Evolutionary conservation across 1,284 basidiomycete genomes (phyloP).

Genomic region (Moniliella sp.): DNA sequence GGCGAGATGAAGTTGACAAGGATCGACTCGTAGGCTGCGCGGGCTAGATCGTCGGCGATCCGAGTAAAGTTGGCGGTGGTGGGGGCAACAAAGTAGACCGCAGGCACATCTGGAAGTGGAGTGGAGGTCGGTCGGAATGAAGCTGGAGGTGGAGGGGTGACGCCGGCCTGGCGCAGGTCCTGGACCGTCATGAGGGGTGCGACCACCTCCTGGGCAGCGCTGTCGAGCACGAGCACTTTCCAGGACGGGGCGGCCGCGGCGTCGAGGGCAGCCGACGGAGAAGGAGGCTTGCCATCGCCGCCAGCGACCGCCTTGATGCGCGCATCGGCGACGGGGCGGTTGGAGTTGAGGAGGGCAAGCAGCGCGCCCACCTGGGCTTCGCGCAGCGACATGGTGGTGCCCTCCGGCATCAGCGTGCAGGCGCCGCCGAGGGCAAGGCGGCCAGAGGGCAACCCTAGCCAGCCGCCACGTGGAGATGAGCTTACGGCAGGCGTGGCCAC

Average conservation of each 20-base stretch:
- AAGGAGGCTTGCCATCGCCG: too few species aligned
- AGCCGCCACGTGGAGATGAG: too few species aligned
- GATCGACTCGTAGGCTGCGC: background rate
- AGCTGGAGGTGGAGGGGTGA: conserved; percentile 82
- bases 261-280: background rate
- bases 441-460: too few species aligned
- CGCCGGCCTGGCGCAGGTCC: conserved; percentile 81
- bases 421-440: too few species aligned
- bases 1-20: background rate
- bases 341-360: conserved; percentile 25
- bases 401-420: too few species aligned
- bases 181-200: conserved; percentile 85
- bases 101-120: conserved; percentile 85
- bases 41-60: conserved; percentile 10
- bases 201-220: conserved; percentile 80
- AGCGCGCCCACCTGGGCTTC: conserved; percentile 21
- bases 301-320: too few species aligned
- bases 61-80: conserved; percentile 64
- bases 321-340: conserved; percentile 7
- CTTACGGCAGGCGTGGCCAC: too few species aligned
- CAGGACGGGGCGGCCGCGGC: conserved; percentile 37
- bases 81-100: conserved; percentile 86
- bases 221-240: conserved; percentile 89
- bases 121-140: too few species aligned
- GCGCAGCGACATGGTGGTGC: conserved; percentile 5